Evolutionary conservation across 176 grass and related monocot species (phyloP).

Genomic region (Thalia dealbata): DNA sequence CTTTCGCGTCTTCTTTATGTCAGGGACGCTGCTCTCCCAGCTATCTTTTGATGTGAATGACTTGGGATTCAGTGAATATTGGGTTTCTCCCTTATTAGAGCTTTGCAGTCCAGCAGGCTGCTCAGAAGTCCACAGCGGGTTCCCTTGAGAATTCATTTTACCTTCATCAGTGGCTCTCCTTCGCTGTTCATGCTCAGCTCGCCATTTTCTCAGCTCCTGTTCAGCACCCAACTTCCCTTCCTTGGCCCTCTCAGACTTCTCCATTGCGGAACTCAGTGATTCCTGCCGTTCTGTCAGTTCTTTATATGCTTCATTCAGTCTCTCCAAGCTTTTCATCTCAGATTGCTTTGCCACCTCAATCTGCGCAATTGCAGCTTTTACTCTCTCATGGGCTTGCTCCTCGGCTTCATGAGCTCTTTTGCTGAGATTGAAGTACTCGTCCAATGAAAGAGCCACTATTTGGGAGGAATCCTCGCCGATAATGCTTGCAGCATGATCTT

Average conservation of each 20-base stretch:
- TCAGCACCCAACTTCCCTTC: slow-evolving; percentile 77
- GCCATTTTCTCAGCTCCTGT: slow-evolving; percentile 81
- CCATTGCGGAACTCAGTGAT: slow-evolving; percentile 35
- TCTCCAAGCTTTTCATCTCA: slow-evolving; percentile 51
- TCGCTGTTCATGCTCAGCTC: slow-evolving; percentile 51
- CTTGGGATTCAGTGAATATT: slow-evolving; percentile 17
- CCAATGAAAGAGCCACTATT: slow-evolving; percentile 47
- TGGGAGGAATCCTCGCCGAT: slow-evolving; percentile 40
- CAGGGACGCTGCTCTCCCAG: slow-evolving; percentile 19
- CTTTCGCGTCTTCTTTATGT: slow-evolving; percentile 35
- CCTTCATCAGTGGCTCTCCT: slow-evolving; percentile 46
- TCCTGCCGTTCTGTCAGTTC: slow-evolving; percentile 39
- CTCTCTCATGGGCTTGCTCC: slow-evolving; percentile 48
- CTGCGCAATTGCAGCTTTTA: slow-evolving; percentile 45
- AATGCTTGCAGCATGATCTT: slow-evolving; percentile 36
- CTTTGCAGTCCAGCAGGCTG: slow-evolving; percentile 23
- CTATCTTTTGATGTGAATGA: slow-evolving; percentile 22
- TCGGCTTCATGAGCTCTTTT: slow-evolving; percentile 69
- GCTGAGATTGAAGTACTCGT: slow-evolving; percentile 61
- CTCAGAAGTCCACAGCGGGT: slow-evolving; percentile 13
- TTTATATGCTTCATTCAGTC: slow-evolving; percentile 36
- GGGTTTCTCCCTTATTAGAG: slow-evolving; percentile 25
- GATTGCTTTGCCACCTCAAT: slow-evolving; percentile 57
- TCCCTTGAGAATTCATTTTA: slow-evolving; percentile 22
- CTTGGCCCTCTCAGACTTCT: slow-evolving; percentile 54